Conservation (phyloP, 257 asterid genomes). For the Salvia rosmarinus region DNA sequence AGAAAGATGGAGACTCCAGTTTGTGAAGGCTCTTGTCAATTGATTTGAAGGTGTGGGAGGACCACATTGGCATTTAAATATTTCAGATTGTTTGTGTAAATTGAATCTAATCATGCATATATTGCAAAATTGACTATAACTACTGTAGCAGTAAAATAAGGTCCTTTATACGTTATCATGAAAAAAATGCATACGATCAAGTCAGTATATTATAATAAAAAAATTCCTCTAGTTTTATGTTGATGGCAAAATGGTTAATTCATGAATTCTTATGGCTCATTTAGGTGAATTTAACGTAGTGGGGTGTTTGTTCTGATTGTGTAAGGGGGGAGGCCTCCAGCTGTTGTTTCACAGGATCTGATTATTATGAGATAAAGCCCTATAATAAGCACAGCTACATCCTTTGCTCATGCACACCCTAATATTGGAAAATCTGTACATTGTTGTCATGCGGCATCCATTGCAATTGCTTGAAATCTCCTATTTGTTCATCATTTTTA, state of each 20-base stretch:
- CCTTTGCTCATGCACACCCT: constrained; percentile 2
- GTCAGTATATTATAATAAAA: neutral
- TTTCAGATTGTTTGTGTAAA: too few species aligned
- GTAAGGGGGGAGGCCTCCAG: neutral
- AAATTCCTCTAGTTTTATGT: neutral
- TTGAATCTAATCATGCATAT: neutral
- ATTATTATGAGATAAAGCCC: neutral
- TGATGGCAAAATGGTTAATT: neutral
- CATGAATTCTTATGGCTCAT: neutral
- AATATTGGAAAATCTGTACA: neutral
- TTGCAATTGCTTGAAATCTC: constrained; percentile 5
- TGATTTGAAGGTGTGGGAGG: neutral
- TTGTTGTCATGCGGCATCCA: neutral
- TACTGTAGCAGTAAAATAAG: neutral
- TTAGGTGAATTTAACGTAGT: neutral
- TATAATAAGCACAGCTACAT: neutral
- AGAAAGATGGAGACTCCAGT: neutral
- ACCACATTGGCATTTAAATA: neutral
- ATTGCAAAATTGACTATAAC: neutral
- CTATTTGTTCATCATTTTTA: constrained; percentile 4
- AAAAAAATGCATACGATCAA: neutral
- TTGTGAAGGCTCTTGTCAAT: neutral
- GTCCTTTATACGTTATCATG: neutral
- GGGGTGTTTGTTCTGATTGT: neutral
- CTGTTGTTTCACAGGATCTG: neutral